Evolutionary conservation across 495 filamentous ascomycete species (phyloP), one percentile per base, ranked within the genome.

Genomic region (Neurospora terricola): DNA sequence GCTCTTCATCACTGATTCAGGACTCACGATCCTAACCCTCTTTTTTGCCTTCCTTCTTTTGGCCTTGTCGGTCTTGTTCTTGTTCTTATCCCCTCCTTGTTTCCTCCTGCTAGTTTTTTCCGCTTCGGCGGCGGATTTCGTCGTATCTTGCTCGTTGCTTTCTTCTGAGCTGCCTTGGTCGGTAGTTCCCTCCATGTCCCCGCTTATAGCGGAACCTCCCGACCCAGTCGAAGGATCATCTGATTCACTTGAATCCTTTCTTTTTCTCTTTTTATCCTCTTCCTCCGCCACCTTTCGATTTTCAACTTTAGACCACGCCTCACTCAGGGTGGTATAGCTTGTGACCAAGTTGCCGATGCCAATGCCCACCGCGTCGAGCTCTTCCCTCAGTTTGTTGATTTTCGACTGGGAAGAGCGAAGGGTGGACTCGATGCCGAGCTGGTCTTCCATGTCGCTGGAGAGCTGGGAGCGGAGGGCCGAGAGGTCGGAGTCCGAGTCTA

Each of bases 351-450:
- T 40, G 12, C 0, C 4, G 38, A 40, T 14, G 38, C 12, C 38
- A 5, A 40, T 14, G 12, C 4, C 12, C 4, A 45, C 45, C 45
- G 10, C 5, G 2, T 34, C 5, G 54, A 62, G 54, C 11, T 62
- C 5, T 1, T 6, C 4, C 2, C 12, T 34, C 27, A 54, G 11
- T 5, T 62, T 16, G 2, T 4, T 62, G 6, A 54, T 23, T 27
- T 7, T 54, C 0, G 0, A 0, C 1, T 27, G 11, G 21, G 11
- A 54, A 0, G 2, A 3, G 45, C 11, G 10, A 6, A 54, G 21
- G 0, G 2, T 3, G 1, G 45, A 6, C 0, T 34, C 54, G 2
- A 62, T 16, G 54, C 18, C 54, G 12, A 62, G 54, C 4, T 12
- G 21, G 12, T 62, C 23, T 2, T 62, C 54, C 23, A 30, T 8